Conservation (phyloP, 192 early-diverging fungal genomes). For the Coemansia sp. region DNA sequence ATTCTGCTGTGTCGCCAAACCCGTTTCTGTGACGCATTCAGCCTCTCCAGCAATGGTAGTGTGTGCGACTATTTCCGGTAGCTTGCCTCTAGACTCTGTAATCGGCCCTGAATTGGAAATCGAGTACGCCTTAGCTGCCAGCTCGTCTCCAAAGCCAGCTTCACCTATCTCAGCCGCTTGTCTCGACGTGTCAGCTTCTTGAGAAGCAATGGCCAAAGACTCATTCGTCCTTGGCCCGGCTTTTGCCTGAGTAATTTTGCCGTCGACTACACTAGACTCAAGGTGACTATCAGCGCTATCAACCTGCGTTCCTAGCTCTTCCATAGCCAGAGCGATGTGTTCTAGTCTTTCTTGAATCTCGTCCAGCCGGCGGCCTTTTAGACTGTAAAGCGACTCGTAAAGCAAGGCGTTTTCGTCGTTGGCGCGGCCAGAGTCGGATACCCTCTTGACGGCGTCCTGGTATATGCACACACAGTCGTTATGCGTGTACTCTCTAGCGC, state of each 20-base stretch:
- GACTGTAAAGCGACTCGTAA: constrained; percentile 13
- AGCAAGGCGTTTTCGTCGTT: not conserved
- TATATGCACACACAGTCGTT: constrained; percentile 38
- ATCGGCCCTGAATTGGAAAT: not conserved
- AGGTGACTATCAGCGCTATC: not conserved
- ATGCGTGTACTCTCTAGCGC: constrained; percentile 12
- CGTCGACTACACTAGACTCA: not conserved
- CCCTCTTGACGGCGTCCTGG: constrained; percentile 8
- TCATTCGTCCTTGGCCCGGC: too few relatives aligned
- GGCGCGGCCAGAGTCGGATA: not conserved
- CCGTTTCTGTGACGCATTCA: not conserved
- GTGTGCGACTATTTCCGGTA: not conserved
- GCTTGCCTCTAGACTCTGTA: not conserved
- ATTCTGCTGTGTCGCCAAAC: not conserved
- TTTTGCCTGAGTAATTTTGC: too few relatives aligned
- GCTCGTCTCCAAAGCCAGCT: not conserved
- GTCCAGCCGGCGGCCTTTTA: constrained; percentile 28
- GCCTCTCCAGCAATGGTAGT: not conserved
- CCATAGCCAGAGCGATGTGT: constrained; percentile 14
- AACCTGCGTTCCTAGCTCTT: not conserved
- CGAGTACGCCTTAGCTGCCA: not conserved
- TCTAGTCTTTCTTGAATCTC: constrained; percentile 35
- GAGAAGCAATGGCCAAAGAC: not conserved
- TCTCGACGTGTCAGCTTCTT: not conserved
- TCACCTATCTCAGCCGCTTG: not conserved